Base-by-base conservation (phyloP, 768 basidiomycete species). In the Leccinum variicolor region DNA sequence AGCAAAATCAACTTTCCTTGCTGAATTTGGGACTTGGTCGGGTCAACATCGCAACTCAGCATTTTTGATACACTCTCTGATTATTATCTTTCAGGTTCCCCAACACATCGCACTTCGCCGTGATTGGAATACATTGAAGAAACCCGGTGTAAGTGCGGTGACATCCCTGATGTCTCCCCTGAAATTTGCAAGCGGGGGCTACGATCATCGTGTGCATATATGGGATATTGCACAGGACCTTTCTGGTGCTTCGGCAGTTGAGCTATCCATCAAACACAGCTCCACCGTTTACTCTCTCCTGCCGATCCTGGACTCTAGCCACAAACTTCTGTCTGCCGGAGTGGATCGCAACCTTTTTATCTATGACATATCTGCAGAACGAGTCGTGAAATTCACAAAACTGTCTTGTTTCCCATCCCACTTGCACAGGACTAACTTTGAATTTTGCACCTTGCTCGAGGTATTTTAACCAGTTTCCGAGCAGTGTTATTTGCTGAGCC, bases 161-260 rank as follows among this genome's bases (percentile, higher is more conserved):
- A 65, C 76, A n/a, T 41, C 76, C 14, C 67, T 81, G 70, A 65
- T 71, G 64, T 76, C 75, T 33, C 73, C 76, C 13, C 63, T 69
- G 36, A 67, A 71, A 66, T 82, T 83, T 64, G 79, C 73, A 3
- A 82, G 74, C 9, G 82, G 80, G 25, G 81, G 81, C 6, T 74
- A 79, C 49, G 80, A 82, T 64, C 80, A 80, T 54, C 54, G 62
- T 36, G 73, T 83, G 17, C 80, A 81, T 55, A 63, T 81, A 6
- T 82, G 82, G 82, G 68, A 74, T 15, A 54, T 81, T 29, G 62
- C 72, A 6, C 63, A 66, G 5, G 73, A 75, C 59, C 52, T 74
- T 39, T 66, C 72, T 25, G 57, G 69, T 29, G 72, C 74, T 25
- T 66, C 72, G 2, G 63, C 72, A 0, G 60, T 60, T 6, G 65